A percentile compares a stretch with the other conserved stretches of the same genome.
These are phyloP conservation scores for Fusarium neocosmosporiellum DNA, from an alignment of 2,329 filamentous ascomycete species.

Conservation along the genomic window DNA sequence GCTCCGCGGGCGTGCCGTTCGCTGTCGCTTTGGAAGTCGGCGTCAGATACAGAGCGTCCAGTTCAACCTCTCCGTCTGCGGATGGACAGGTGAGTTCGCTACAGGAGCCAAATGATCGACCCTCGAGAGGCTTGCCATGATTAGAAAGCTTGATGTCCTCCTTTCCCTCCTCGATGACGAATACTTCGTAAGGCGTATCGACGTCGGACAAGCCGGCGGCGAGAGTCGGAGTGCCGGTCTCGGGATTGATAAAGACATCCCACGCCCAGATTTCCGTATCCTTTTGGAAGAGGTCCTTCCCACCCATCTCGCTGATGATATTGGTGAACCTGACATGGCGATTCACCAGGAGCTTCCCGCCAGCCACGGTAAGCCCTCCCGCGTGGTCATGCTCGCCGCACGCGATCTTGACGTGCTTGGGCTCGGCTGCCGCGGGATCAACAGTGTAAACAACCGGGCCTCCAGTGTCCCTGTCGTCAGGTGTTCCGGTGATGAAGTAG, in stretches of 20 bases:
- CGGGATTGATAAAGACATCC: slow-evolving; percentile 12
- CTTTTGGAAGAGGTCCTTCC: slow-evolving; percentile 19
- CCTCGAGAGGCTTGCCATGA: slow-evolving; percentile 5
- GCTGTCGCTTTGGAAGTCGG: neutral
- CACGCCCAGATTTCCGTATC: slow-evolving; percentile 19
- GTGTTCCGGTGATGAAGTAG: slow-evolving; percentile 29
- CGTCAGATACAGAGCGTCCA: slow-evolving; percentile 22
- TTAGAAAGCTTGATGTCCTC: slow-evolving; percentile 15
- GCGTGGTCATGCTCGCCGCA: slow-evolving; percentile 32
- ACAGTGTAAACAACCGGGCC: slow-evolving; percentile 21
- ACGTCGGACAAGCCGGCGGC: slow-evolving; percentile 34
- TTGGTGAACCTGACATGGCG: neutral
- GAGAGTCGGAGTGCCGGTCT: slow-evolving; percentile 1
- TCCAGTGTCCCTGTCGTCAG: slow-evolving; percentile 5
- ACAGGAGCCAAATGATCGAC: slow-evolving; percentile 5
- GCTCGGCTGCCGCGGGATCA: neutral
- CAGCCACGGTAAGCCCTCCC: neutral
- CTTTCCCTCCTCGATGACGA: neutral
- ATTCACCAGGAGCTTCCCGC: slow-evolving; percentile 19
- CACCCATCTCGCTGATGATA: slow-evolving; percentile 19
- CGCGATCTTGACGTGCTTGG: slow-evolving; percentile 2
- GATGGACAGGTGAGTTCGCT: slow-evolving; percentile 20
- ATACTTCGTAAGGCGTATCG: slow-evolving; percentile 27
- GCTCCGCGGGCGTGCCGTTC: neutral
- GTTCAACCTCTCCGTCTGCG: slow-evolving; percentile 17